A percentile compares a stretch with the other conserved stretches of the same genome.
Evolutionary conservation across 1,284 basidiomycete species (phyloP).

Genomic region (Boletus holoroseus): DNA sequence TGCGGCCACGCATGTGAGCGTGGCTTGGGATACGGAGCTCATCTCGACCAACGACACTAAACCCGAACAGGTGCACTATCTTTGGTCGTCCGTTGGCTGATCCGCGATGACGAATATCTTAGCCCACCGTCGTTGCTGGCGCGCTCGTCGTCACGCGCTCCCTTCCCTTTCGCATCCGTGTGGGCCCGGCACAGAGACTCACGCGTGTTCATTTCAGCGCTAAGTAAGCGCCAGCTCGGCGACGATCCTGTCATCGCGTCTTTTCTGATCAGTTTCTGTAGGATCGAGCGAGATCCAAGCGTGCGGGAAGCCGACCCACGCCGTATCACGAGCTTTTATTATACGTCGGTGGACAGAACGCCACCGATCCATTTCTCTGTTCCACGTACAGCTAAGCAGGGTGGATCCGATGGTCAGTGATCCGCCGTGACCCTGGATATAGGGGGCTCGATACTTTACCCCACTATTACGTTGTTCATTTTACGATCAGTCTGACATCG

Average conservation of each 20-base stretch:
- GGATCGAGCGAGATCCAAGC: slow-evolving; percentile 30
- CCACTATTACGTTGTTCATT: background rate
- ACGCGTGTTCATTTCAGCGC: slow-evolving; percentile 41
- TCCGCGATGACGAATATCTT: background rate
- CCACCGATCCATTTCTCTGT: slow-evolving; percentile 36
- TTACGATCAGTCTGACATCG: background rate
- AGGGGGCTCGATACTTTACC: background rate
- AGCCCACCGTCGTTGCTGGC: slow-evolving; percentile 41
- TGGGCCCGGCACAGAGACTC: slow-evolving; percentile 35
- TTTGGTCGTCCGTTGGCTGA: background rate
- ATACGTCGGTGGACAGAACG: slow-evolving; percentile 34
- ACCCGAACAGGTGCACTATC: slow-evolving; percentile 18
- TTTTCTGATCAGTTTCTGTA: slow-evolving; percentile 13
- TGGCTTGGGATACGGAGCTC: slow-evolving; percentile 36
- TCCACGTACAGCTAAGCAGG: slow-evolving; percentile 14
- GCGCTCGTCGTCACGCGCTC: slow-evolving; percentile 40
- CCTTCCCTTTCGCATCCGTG: slow-evolving; percentile 44
- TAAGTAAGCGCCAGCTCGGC: slow-evolving; percentile 30
- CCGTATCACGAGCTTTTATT: slow-evolving; percentile 37
- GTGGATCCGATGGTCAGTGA: slow-evolving; percentile 12
- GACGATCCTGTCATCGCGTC: background rate
- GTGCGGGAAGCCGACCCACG: slow-evolving; percentile 26
- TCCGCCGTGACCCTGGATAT: background rate
- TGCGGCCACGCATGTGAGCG: slow-evolving; percentile 19
- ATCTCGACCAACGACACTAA: slow-evolving; percentile 28